phyloP scores from a whole-genome alignment of 148 eudicot species.

The Talinum fruticosum region DNA sequence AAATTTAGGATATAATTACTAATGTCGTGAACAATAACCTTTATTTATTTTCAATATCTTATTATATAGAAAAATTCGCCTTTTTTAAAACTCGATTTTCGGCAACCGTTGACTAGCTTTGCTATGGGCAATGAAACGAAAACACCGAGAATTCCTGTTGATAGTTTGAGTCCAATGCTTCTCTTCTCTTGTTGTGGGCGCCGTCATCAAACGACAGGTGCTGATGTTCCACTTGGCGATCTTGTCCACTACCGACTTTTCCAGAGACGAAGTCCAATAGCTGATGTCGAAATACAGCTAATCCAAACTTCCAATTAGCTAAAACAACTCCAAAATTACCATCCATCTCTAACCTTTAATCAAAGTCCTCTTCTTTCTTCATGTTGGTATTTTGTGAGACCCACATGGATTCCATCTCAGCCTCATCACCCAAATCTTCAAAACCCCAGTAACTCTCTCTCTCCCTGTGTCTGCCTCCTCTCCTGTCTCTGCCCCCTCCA shows the following conservation, averaged over 20 bases:
- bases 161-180: not conserved
- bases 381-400: not conserved
- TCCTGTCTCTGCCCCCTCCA: too few relatives aligned
- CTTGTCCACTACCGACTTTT: not conserved
- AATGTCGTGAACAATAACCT: too few relatives aligned
- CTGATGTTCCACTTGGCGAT: not conserved
- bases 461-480: not conserved
- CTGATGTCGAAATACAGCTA: not conserved
- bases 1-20: too few relatives aligned
- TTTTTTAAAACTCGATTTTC: too few relatives aligned
- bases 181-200: not conserved
- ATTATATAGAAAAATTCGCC: too few relatives aligned
- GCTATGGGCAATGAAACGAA: too few relatives aligned
- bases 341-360: not conserved
- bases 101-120: too few relatives aligned
- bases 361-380: not conserved
- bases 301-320: not conserved
- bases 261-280: not conserved
- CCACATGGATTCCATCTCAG: not conserved
- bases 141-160: too few relatives aligned
- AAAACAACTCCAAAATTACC: not conserved
- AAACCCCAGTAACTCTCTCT: not conserved
- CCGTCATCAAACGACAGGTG: not conserved
- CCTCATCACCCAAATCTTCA: not conserved
- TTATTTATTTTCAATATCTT: too few relatives aligned